phyloP scores from a whole-genome alignment of 2,329 filamentous ascomycete species.

The Reticulascus tulasneorum region DNA sequence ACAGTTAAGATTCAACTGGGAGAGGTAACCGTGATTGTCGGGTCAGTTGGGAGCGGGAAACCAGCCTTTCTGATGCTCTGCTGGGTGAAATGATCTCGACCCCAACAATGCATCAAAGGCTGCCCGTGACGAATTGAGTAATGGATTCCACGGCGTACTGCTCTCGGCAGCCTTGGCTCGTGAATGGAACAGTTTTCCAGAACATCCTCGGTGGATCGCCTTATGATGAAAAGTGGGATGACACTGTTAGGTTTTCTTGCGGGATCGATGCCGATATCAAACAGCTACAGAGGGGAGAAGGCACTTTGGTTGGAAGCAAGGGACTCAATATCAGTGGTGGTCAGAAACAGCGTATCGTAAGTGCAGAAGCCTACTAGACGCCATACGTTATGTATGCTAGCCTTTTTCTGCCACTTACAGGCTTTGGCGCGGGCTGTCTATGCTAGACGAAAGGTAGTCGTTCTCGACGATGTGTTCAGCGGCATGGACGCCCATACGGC shows the following conservation, averaged over 20 bases:
- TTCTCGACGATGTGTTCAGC: constrained; percentile 10
- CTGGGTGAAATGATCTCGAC: constrained; percentile 7
- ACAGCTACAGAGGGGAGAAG: not conserved
- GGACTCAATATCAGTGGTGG: constrained; percentile 5
- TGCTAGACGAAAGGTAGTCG: not conserved
- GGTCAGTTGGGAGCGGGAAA: constrained; percentile 12
- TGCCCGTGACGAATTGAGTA: too few species aligned
- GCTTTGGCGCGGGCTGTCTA: constrained; percentile 5
- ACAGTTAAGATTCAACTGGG: too few species aligned
- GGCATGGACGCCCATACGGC: constrained; percentile 7
- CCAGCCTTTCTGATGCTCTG: constrained; percentile 4
- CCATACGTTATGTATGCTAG: not conserved
- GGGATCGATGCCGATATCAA: constrained; percentile 3
- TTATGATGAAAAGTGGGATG: constrained; percentile 3
- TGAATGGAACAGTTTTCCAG: constrained; percentile 3
- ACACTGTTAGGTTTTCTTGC: constrained; percentile 2
- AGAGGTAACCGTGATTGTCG: constrained; percentile 5
- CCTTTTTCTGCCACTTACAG: not conserved
- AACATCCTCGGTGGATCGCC: constrained; percentile 1
- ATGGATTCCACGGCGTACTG: constrained; percentile 3
- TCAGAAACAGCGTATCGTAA: constrained; percentile 10
- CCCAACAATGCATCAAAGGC: not conserved
- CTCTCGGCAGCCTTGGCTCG: constrained; percentile 6
- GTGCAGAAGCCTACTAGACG: not conserved
- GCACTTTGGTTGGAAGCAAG: constrained; percentile 1